A percentile compares a stretch with the other conserved stretches of the same genome.
phyloP scores from a whole-genome alignment of 148 eudicot species.

The Simmondsia chinensis region DNA sequence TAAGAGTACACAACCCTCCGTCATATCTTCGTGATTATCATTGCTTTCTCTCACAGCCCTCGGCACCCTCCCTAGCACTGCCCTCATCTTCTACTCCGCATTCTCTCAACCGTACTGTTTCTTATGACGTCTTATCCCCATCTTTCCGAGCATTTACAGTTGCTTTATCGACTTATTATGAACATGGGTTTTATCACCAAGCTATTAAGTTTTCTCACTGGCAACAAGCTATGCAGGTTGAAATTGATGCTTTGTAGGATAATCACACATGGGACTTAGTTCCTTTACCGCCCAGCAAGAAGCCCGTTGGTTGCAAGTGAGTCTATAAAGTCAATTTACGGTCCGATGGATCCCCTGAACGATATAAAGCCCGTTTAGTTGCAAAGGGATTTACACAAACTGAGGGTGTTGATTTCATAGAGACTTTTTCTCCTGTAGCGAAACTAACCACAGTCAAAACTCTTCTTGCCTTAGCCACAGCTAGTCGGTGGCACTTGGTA shows the following conservation, averaged over 20 bases:
- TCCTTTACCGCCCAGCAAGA: neutral
- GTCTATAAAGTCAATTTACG: neutral
- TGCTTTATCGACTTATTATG: neutral
- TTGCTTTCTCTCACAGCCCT: no score
- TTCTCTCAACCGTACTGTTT: no score
- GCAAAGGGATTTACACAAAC: neutral
- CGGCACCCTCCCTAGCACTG: no score
- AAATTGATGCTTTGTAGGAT: neutral
- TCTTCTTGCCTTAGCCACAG: neutral
- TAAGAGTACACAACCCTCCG: no score
- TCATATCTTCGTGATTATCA: no score
- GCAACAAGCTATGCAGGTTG: neutral
- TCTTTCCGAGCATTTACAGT: neutral
- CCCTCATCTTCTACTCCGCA: no score
- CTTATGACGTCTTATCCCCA: no score
- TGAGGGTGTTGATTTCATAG: neutral
- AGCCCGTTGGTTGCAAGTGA: neutral
- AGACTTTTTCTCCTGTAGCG: neutral
- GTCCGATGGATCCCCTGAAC: neutral
- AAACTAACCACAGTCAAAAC: neutral
- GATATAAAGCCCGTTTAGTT: slow-evolving; percentile 1
- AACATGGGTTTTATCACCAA: neutral
- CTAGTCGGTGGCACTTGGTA: no score
- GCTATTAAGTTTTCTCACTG: neutral
- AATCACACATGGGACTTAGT: neutral